Base-by-base conservation (phyloP, 768 basidiomycete species). In the Piloderma croceum region DNA sequence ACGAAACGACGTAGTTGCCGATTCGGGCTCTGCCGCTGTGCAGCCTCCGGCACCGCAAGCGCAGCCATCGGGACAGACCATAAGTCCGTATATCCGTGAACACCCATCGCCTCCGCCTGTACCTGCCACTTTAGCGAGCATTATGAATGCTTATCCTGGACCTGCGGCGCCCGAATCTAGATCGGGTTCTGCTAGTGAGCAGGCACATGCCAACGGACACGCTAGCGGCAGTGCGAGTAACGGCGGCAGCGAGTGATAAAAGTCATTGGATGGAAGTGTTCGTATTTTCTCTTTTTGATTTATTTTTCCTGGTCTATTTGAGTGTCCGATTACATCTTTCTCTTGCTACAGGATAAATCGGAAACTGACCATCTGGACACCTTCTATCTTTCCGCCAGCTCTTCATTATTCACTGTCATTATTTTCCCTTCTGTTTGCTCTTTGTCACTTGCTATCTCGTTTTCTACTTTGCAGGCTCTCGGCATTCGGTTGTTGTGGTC, bases 101-200 rank as follows among this genome's bases (percentile, higher is more conserved):
- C 42, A 58, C 20, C 27, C 57, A 22, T 41, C 54, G 23, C 50
- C 61, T 18, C 59, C 57, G 17, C 48, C 65, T 0, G 62, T 73
- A 7, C 71, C 77, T 2, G 63, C 78, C 20, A 73, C 79, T 39
- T 75, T 83, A 54, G 83, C 79, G 24, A 77, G 73, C 44, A 81
- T 84, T 47, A 77, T 84, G 79, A 76, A 79, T 49, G 79, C 80
- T n/a, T 82, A 81, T 55, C 70, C 77, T 7, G 56, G 63, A 1
- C 57, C 59, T 22, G 55, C 61, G 24, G 46, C 50, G 13, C 46
- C 54, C 9, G 51, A 55, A 12, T 45, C 58, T 6, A 51, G 50
- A 22, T 56, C 57, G 12, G 58, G 54, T 36, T 52, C 59, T 6
- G 51, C 47, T 6, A 55, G 57, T 22, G 53, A 60, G 37, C 60